phyloP scores from a whole-genome alignment of 2,329 filamentous ascomycete genomes.

The Parastagonospora nodorum region DNA sequence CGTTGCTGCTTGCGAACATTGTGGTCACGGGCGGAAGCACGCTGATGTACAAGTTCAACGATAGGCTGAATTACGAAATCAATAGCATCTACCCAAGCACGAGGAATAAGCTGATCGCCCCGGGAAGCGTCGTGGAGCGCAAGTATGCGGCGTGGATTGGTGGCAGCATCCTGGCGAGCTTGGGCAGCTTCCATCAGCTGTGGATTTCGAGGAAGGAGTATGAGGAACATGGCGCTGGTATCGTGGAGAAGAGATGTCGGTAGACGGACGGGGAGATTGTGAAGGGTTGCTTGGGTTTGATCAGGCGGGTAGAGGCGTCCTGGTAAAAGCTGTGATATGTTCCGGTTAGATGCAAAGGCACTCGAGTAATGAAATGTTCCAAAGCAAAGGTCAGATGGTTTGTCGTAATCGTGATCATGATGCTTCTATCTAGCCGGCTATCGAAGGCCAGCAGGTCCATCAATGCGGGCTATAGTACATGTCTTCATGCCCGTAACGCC shows the following conservation, averaged over 20 bases:
- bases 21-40: constrained; percentile 90
- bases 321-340: constrained; percentile 3
- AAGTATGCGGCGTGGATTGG: constrained; percentile 96
- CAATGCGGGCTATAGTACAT: constrained; percentile 23
- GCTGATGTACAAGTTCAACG: constrained; percentile 88
- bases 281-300: neutral
- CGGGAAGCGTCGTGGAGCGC: constrained; percentile 83
- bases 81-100: constrained; percentile 80
- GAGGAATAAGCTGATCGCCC: constrained; percentile 85
- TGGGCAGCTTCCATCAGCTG: constrained; percentile 99
- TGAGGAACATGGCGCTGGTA: constrained; percentile 86
- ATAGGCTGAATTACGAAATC: constrained; percentile 85
- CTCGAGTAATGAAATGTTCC: neutral
- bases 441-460: neutral
- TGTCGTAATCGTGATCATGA: constrained; percentile 18
- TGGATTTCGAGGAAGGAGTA: constrained; percentile 99
- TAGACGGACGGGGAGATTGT: constrained; percentile 46
- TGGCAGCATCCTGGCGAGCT: constrained; percentile 89
- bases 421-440: constrained; percentile 17
- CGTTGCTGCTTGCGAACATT: constrained; percentile 82
- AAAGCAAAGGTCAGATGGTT: neutral
- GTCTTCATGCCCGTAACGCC: constrained; percentile 27
- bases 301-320: neutral
- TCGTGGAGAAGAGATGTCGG: constrained; percentile 97
- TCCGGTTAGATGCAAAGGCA: constrained; percentile 1